phyloP scores from a whole-genome alignment of 179 eudicot species.

The Sideroxylon spinosum region DNA sequence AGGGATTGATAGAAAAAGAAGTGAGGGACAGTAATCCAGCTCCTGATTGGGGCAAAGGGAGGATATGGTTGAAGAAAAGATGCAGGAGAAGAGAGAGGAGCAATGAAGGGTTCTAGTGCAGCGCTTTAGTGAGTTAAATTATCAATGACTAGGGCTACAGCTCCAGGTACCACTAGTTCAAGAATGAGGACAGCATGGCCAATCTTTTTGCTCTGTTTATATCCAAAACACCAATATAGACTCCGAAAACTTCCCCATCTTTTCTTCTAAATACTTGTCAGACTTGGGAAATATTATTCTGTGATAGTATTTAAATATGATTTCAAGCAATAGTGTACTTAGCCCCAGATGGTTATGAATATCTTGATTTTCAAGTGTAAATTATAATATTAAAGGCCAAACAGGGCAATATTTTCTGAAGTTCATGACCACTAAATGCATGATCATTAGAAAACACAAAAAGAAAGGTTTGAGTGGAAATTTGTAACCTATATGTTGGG shows the following conservation, averaged over 20 bases:
- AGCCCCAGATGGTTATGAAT: background rate
- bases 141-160: slow-evolving; percentile 33
- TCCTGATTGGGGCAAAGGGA: slow-evolving; percentile 69
- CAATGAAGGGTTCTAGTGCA: slow-evolving; percentile 54
- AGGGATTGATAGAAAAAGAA: slow-evolving; percentile 50
- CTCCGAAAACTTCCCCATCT: slow-evolving; percentile 77
- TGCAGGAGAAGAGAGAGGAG: slow-evolving; percentile 96
- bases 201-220: slow-evolving; percentile 54
- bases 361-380: background rate
- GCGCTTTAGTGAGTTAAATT: slow-evolving; percentile 36
- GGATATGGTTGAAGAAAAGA: slow-evolving; percentile 88
- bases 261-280: slow-evolving; percentile 44
- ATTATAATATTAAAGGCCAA: background rate
- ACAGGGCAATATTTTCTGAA: background rate
- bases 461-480: slow-evolving; percentile 3
- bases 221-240: slow-evolving; percentile 64
- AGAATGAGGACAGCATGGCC: slow-evolving; percentile 68
- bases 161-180: slow-evolving; percentile 38
- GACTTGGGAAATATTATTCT: no score
- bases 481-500: background rate
- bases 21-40: slow-evolving; percentile 50
- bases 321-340: background rate
- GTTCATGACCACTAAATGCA: background rate
- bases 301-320: background rate
- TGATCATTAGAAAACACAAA: background rate